A percentile compares a stretch with the other conserved stretches of the same genome.
These are phyloP conservation scores for Aspergillus affinis DNA, from an alignment of 495 filamentous ascomycete genomes.

Conservation along the genomic window DNA sequence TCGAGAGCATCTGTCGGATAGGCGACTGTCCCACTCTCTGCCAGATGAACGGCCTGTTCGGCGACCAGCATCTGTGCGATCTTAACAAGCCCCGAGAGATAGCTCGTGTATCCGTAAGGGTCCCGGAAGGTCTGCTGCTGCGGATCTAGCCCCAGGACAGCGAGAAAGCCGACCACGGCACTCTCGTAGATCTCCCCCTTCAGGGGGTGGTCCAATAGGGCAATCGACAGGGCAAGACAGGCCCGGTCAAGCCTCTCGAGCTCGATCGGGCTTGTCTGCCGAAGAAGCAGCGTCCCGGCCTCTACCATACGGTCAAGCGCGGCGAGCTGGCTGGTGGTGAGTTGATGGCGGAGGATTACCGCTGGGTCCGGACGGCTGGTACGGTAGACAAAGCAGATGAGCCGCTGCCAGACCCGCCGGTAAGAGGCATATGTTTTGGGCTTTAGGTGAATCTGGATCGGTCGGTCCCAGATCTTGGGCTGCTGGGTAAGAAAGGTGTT, in stretches of 20 bases:
- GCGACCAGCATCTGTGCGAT: background rate
- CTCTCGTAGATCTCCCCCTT: slow-evolving; percentile 1
- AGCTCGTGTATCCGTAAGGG: background rate
- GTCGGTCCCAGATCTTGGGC: background rate
- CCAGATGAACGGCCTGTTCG: background rate
- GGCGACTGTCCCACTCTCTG: background rate
- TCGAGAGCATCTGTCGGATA: background rate
- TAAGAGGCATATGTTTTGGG: background rate
- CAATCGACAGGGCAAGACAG: background rate
- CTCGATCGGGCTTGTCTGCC: too few relatives aligned
- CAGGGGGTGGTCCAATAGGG: background rate
- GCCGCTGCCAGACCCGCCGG: background rate
- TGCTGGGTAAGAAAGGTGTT: slow-evolving; percentile 1
- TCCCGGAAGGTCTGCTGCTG: background rate
- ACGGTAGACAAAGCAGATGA: background rate
- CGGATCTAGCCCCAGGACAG: background rate
- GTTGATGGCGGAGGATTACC: background rate
- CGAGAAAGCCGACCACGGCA: background rate
- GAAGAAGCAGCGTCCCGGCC: background rate
- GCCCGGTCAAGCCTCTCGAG: too few relatives aligned
- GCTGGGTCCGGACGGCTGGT: background rate
- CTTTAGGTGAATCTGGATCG: slow-evolving; percentile 1
- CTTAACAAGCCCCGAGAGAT: background rate
- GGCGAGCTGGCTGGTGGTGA: background rate
- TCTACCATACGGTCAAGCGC: background rate